A percentile compares a stretch with the other conserved stretches of the same genome.
Evolutionary conservation across 2,329 filamentous ascomycete genomes (phyloP).

Genomic region (Hypoxylon sp.): DNA sequence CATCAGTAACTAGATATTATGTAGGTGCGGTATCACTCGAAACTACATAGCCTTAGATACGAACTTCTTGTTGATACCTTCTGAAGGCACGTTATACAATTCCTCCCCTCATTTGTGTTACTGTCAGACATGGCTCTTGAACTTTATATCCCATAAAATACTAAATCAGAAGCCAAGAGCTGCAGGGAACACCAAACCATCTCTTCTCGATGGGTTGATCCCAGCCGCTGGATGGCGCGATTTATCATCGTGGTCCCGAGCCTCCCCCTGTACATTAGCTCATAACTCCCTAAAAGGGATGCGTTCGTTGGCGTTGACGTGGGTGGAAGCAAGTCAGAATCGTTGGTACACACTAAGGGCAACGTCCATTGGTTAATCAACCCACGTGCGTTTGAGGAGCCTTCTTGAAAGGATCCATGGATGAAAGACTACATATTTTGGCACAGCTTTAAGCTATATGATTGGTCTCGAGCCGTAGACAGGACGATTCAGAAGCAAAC

Average conservation of each 20-base stretch:
- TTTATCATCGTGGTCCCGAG: conserved; percentile 12
- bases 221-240: conserved; percentile 25
- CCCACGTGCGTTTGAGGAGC: conserved; percentile 44
- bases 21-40: neutral
- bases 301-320: conserved; percentile 20
- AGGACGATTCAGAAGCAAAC: conserved; percentile 20
- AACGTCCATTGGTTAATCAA: conserved; percentile 39
- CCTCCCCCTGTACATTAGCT: neutral
- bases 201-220: conserved; percentile 23
- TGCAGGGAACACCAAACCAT: neutral
- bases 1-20: neutral
- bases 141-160: neutral
- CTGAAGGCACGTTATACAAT: neutral
- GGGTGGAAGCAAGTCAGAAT: conserved; percentile 25
- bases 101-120: neutral
- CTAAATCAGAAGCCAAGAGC: neutral
- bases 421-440: conserved; percentile 27
- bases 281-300: conserved; percentile 10
- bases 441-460: conserved; percentile 26
- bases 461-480: conserved; percentile 34
- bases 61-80: conserved; percentile 7
- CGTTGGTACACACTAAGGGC: conserved; percentile 19
- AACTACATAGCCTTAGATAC: neutral
- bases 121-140: neutral
- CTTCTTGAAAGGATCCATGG: conserved; percentile 31